Conservation (phyloP, 1,139 yeast species). For the Schwanniomyces etchellsii region DNA sequence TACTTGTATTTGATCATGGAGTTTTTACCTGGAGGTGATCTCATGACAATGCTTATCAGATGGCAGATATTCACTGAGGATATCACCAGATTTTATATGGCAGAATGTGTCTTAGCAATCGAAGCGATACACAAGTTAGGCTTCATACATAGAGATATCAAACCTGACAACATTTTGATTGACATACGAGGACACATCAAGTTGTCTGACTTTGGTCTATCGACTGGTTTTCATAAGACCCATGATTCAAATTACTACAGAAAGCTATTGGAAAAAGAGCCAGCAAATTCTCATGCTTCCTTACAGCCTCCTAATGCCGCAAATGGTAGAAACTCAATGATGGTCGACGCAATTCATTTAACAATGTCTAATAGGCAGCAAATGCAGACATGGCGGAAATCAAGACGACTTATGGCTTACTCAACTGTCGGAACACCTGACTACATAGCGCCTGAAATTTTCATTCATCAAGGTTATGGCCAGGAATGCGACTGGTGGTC, state of each 20-base stretch:
- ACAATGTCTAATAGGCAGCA: conserved; percentile 96
- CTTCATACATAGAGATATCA: conserved; percentile 72
- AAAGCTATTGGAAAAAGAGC: conserved; percentile 62
- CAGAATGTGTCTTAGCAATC: conserved; percentile 79
- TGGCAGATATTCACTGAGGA: conserved; percentile 87
- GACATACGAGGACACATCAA: conserved; percentile 79
- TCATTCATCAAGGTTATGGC: conserved; percentile 94
- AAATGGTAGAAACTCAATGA: conserved; percentile 62
- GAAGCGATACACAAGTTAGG: conserved; percentile 80
- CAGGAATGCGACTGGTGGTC: conserved; percentile 99
- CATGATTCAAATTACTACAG: conserved; percentile 77
- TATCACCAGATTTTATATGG: conserved; percentile 79
- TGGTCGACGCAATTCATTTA: conserved; percentile 91
- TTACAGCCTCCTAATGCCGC: conserved; percentile 8
- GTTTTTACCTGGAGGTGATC: conserved; percentile 80
- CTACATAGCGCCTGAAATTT: conserved; percentile 97
- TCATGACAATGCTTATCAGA: conserved; percentile 82
- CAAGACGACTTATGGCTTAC: conserved; percentile 94
- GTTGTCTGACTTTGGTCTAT: conserved; percentile 75
- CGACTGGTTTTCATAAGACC: conserved; percentile 82
- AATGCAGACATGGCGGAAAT: conserved; percentile 97
- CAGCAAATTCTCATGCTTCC: conserved; percentile 21
- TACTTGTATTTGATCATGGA: conserved; percentile 78
- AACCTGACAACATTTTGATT: conserved; percentile 76
- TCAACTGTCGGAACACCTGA: conserved; percentile 99